Percentiles rank a stretch among this genome's conserved stretches.
phyloP scores from a whole-genome alignment of 1,284 basidiomycete species.

The Tremellales sp. region DNA sequence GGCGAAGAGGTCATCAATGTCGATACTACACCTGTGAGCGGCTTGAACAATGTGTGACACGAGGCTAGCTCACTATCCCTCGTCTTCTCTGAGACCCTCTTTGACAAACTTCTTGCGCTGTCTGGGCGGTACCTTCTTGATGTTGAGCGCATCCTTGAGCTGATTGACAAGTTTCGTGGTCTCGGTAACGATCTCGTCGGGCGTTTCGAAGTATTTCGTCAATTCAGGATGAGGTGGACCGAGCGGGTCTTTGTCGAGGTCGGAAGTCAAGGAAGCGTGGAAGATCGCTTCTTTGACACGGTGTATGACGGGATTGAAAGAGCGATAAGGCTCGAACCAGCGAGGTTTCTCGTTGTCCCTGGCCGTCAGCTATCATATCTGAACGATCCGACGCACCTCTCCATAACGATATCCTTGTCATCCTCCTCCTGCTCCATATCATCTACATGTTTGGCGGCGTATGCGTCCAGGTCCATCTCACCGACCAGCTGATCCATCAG shows the following conservation, averaged over 20 bases:
- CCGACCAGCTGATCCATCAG: constrained; percentile 85
- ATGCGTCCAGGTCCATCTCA: constrained; percentile 68
- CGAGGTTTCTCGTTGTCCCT: constrained; percentile 52
- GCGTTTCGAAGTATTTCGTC: constrained; percentile 75
- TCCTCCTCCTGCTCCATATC: constrained; percentile 9
- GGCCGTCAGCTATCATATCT: constrained; percentile 3
- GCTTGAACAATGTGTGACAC: not conserved
- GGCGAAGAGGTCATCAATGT: constrained; percentile 45
- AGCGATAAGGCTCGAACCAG: constrained; percentile 74
- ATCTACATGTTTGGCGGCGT: constrained; percentile 15
- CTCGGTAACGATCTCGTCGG: constrained; percentile 61
- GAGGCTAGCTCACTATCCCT: constrained; percentile 34
- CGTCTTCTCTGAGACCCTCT: constrained; percentile 33
- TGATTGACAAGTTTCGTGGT: constrained; percentile 58
- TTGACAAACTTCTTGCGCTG: constrained; percentile 54
- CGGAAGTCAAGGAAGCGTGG: constrained; percentile 71
- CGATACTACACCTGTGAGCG: constrained; percentile 28
- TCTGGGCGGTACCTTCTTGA: constrained; percentile 53
- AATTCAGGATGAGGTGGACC: constrained; percentile 81
- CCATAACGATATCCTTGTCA: constrained; percentile 16
- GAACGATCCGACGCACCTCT: constrained; percentile 6
- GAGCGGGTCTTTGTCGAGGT: constrained; percentile 68
- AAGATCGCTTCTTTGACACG: constrained; percentile 88
- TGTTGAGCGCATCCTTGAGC: constrained; percentile 64
- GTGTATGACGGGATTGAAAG: constrained; percentile 86